A percentile compares a stretch with the other conserved stretches of the same genome.
Conservation (phyloP, 805 yeast species). For the Pichia heedii region DNA sequence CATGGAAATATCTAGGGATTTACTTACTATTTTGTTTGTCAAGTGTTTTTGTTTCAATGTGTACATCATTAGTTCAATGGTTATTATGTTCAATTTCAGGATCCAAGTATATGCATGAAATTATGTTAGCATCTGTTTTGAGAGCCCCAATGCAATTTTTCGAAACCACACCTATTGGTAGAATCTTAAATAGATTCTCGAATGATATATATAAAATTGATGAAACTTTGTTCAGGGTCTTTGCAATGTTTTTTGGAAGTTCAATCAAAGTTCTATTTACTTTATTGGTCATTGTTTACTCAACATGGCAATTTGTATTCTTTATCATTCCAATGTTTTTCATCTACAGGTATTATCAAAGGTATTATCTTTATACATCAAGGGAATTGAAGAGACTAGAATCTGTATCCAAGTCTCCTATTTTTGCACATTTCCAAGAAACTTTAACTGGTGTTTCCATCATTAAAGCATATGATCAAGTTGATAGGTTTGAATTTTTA, state of each 20-base stretch:
- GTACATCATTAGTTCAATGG: slow-evolving; percentile 67
- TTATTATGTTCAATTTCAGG: slow-evolving; percentile 76
- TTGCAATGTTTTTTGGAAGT: slow-evolving; percentile 58
- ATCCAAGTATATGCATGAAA: slow-evolving; percentile 64
- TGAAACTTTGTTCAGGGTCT: slow-evolving; percentile 63
- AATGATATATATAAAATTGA: slow-evolving; percentile 87
- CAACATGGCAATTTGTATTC: slow-evolving; percentile 81
- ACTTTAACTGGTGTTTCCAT: slow-evolving; percentile 67
- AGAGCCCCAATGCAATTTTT: slow-evolving; percentile 94
- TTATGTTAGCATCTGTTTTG: slow-evolving; percentile 63
- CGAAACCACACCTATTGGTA: slow-evolving; percentile 92
- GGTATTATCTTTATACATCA: slow-evolving; percentile 65
- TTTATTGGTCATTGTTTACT: slow-evolving; percentile 64
- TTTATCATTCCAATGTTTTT: slow-evolving; percentile 61
- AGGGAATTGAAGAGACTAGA: slow-evolving; percentile 79
- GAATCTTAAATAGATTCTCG: slow-evolving; percentile 84
- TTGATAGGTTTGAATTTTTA: slow-evolving; percentile 50
- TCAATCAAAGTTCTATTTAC: slow-evolving; percentile 63
- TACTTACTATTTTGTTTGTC: slow-evolving; percentile 69
- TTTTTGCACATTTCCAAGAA: slow-evolving; percentile 79
- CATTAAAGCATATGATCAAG: slow-evolving; percentile 66
- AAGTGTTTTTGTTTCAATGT: slow-evolving; percentile 49
- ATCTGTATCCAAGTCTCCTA: slow-evolving; percentile 71
- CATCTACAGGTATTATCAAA: slow-evolving; percentile 64
- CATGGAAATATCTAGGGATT: slow-evolving; percentile 61